Evolutionary conservation across 805 yeast species (phyloP), one percentile per base, ranked within the genome.

Genomic region (Starmerella stigmatis): DNA sequence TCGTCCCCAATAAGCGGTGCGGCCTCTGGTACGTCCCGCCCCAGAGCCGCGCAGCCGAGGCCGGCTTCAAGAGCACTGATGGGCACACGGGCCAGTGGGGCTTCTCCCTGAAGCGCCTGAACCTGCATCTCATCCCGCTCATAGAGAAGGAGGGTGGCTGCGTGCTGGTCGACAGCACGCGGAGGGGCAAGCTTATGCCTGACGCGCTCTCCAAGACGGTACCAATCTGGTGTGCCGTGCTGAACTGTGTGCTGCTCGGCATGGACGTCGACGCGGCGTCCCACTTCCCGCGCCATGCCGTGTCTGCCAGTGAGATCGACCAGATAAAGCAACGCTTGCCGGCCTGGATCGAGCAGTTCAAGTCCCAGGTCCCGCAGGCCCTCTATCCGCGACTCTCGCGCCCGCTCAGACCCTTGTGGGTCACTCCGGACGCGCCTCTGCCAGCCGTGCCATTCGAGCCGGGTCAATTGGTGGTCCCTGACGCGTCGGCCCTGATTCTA

Each of bases 151-250:
- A 64, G 28, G 57, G 64, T 10, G 86, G 64, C 0, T 51, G 75
- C 0, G 64, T 79, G 1, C 66, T 86, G 8, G 80, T 86, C 1
- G 96, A 86, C 61, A 84, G 94, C 12, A 86, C 96, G 0, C 65
- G 95, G 50, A 69, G 86, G 32, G 95, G 95, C 2, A 86, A 86
- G 58, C 63, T 73, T 21, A 76, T 86, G 63, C 95, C 96, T 0
- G 96, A 86, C 61, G 81, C 95, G 0, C 61, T 85, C 6, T 79
- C 86, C 55, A 86, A 86, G 55, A 86, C 95, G 0, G 68, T 86
- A 1, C 96, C 96, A 0, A 82, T 85, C 1, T 86, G 96, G 96
- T 82, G 94, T 62, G 82, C 88, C 0, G 86, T 83, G 4, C 46
- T 86, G 16, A 83, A 82, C 56, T 60, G 61, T 29, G 65, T 80